A percentile compares a stretch with the other conserved stretches of the same genome.
Evolutionary conservation across 2,329 filamentous ascomycete species (phyloP).

Genomic region (Neofusicoccum cordaticola): DNA sequence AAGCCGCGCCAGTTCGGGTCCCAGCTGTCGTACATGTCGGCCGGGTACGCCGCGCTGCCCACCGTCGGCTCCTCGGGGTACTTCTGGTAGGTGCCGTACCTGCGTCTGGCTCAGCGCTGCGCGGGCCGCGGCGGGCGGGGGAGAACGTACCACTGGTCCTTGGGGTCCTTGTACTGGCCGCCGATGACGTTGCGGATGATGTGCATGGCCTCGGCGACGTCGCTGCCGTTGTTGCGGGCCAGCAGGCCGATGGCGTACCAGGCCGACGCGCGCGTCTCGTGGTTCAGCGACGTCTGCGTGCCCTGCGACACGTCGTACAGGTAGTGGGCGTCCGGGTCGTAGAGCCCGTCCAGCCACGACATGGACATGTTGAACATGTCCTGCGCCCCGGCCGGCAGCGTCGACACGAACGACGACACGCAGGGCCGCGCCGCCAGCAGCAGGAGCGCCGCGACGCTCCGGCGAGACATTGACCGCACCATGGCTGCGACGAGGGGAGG

Average conservation of each 20-base stretch:
- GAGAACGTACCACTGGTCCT: conserved; percentile 52
- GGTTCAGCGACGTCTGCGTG: conserved; percentile 42
- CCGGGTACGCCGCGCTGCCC: conserved; percentile 50
- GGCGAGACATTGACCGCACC: neutral
- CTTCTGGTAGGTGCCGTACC: conserved; percentile 53
- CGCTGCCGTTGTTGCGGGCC: conserved; percentile 52
- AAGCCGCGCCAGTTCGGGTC: conserved; percentile 66
- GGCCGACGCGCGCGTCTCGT: conserved; percentile 56
- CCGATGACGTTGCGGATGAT: conserved; percentile 55
- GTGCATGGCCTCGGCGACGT: conserved; percentile 51
- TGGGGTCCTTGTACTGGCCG: conserved; percentile 52
- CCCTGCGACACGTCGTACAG: conserved; percentile 44
- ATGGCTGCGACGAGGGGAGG: neutral
- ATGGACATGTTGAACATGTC: conserved; percentile 48
- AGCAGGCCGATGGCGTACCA: conserved; percentile 62
- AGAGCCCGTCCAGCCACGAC: conserved; percentile 55
- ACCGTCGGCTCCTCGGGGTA: conserved; percentile 59
- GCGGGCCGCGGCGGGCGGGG: too few relatives aligned
- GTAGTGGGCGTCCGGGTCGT: conserved; percentile 53
- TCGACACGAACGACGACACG: neutral
- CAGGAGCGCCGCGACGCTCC: neutral
- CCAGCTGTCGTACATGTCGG: conserved; percentile 56
- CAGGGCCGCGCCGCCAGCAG: conserved; percentile 1
- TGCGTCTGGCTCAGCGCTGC: conserved; percentile 1
- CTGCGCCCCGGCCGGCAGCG: neutral